Conservation (phyloP, 495 filamentous ascomycete species). For the Trypethelium eluteriae region DNA sequence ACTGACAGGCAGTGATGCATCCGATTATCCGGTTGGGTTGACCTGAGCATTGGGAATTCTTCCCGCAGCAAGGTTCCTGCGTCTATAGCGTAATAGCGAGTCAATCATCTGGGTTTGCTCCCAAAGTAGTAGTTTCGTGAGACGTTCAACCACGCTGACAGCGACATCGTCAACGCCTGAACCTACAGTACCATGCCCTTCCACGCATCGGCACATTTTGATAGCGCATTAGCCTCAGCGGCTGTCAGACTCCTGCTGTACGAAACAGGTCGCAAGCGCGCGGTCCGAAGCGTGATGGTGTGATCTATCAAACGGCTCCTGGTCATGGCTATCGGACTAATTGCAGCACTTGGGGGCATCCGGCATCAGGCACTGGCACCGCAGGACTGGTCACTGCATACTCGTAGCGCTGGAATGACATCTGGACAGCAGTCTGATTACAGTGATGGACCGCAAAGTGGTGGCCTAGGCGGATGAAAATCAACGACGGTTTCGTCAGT, state of each 20-base stretch:
- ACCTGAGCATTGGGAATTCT: background rate
- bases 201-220: background rate
- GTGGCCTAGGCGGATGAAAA: constrained; percentile 6
- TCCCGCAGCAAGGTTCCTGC: background rate
- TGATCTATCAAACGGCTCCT: background rate
- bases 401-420: background rate
- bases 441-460: background rate
- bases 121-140: background rate
- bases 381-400: background rate
- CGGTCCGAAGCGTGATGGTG: background rate
- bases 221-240: background rate
- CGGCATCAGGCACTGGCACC: background rate
- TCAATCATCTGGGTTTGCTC: background rate
- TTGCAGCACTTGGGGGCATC: background rate
- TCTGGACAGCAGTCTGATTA: background rate
- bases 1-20: background rate
- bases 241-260: background rate
- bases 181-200: too few species aligned
- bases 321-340: background rate
- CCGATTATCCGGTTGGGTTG: constrained; percentile 3
- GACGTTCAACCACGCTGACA: background rate
- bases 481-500: background rate
- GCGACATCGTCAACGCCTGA: too few species aligned
- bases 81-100: background rate
- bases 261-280: background rate